These are phyloP conservation scores for Ascomycota sp. DNA, from an alignment of 2,329 filamentous ascomycete species.

Conservation along the genomic window DNA sequence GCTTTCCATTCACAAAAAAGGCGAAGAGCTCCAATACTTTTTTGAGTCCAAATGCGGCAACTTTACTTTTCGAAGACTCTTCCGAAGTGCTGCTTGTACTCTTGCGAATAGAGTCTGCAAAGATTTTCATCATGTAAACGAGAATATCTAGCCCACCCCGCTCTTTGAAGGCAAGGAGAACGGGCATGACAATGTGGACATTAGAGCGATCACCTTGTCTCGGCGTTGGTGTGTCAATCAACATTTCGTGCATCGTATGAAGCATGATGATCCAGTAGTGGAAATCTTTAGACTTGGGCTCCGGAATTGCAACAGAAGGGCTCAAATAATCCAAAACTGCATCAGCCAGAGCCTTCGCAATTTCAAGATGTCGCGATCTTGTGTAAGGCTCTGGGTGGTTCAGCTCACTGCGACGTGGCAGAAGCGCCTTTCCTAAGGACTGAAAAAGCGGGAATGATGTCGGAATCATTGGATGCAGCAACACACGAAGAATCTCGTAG, in stretches of 20 bases:
- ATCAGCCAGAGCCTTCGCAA: constrained; percentile 48
- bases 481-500: constrained; percentile 51
- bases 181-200: constrained; percentile 44
- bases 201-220: constrained; percentile 27
- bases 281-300: constrained; percentile 41
- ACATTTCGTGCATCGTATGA: constrained; percentile 55
- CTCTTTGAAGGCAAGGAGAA: constrained; percentile 74
- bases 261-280: constrained; percentile 70
- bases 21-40: constrained; percentile 71
- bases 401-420: constrained; percentile 43
- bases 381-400: constrained; percentile 36
- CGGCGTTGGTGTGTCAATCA: constrained; percentile 43
- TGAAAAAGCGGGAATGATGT: constrained; percentile 76
- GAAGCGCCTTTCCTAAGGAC: constrained; percentile 60
- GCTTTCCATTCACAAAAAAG: constrained; percentile 56
- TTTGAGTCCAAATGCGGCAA: constrained; percentile 43
- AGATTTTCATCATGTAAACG: constrained; percentile 50
- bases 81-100: constrained; percentile 20
- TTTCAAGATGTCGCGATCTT: constrained; percentile 29
- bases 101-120: constrained; percentile 19
- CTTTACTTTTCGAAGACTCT: constrained; percentile 23
- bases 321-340: constrained; percentile 49
- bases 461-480: constrained; percentile 60
- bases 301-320: constrained; percentile 18
- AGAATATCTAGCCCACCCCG: constrained; percentile 55